Conservation (phyloP, 805 yeast species). For the Candida lessepsii region DNA sequence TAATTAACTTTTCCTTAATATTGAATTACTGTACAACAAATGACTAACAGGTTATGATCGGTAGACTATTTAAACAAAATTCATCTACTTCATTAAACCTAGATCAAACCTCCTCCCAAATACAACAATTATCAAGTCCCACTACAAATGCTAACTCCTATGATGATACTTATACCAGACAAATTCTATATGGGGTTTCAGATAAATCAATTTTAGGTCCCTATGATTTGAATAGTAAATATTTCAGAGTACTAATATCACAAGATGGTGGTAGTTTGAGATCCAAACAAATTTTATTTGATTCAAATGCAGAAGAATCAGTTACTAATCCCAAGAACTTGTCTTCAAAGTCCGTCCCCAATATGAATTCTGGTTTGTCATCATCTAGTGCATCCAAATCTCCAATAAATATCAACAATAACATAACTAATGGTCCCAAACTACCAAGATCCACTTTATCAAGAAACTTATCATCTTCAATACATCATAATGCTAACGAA, state of each 20-base stretch:
- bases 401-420: too few relatives aligned
- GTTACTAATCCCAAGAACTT: too few relatives aligned
- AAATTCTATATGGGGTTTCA: constrained; percentile 45
- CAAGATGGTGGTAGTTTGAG: constrained; percentile 52
- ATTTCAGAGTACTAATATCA: constrained; percentile 44
- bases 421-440: constrained; percentile 2
- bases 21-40: neutral
- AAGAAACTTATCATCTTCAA: constrained; percentile 24
- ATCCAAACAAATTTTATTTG: constrained; percentile 49
- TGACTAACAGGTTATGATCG: constrained; percentile 25
- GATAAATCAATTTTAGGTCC: constrained; percentile 27
- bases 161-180: constrained; percentile 46
- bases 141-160: constrained; percentile 19
- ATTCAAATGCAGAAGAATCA: constrained; percentile 24
- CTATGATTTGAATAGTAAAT: constrained; percentile 25
- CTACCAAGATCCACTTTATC: constrained; percentile 7
- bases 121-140: constrained; percentile 5
- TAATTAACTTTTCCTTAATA: neutral
- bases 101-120: constrained; percentile 6
- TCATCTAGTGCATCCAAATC: too few relatives aligned
- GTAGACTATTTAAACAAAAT: constrained; percentile 35
- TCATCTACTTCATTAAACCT: constrained; percentile 11
- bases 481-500: constrained; percentile 44
- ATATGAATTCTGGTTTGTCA: too few relatives aligned
- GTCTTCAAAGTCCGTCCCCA: too few relatives aligned